These are phyloP conservation scores for Malus domestica DNA, from an alignment of 306 rosid genomes.

Conservation along the genomic window ASM211411v1 NC_041792.1:24244907-24245406, in stretches of 20 bases:
- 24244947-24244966: neutral
- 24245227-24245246: slow-evolving; percentile 48
- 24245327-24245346: slow-evolving; percentile 92
- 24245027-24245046: neutral
- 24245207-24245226: slow-evolving; percentile 39
- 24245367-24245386: slow-evolving; percentile 53
- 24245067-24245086: neutral
- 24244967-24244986: neutral
- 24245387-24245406: too few species aligned
- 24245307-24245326: slow-evolving; percentile 84
- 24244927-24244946: too few species aligned
- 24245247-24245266: slow-evolving; percentile 24
- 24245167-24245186: neutral
- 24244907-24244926: too few species aligned
- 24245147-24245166: neutral
- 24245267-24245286: slow-evolving; percentile 64
- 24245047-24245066: neutral
- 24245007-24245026: neutral
- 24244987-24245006: neutral
- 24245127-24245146: neutral
- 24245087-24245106: neutral
- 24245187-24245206: neutral
- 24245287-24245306: slow-evolving; percentile 56
- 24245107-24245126: neutral
- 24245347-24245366: slow-evolving; percentile 63